Base-by-base conservation (phyloP, 1,284 basidiomycete species). In the Violaceomyces palustris region DNA sequence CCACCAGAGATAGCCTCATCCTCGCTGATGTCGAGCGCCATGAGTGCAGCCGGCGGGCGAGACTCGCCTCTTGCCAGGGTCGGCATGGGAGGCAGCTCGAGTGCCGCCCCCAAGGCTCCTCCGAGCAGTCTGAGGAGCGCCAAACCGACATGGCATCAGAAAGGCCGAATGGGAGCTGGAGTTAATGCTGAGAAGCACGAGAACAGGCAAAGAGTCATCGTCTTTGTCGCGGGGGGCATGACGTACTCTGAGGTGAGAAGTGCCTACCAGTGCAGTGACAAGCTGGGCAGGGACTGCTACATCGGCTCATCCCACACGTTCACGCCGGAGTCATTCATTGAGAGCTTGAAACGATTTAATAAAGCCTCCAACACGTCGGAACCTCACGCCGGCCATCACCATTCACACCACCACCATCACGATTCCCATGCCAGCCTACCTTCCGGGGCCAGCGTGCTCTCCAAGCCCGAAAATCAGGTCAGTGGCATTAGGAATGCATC, bases 151-250 rank as follows among this genome's bases (percentile, higher is more conserved):
- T 67, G 64, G 66, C 57, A 61, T 28, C 61, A 63, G 29, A 63
- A 63, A 33, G 61, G 50, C 1, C 29, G 57, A 6, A 28, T 27
- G 0, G 63, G 57, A 1, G 50, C 39, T 0, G 62, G 53, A 1
- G 17, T 39, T 2, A n/a, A n/a, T n/a, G n/a, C n/a, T n/a, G 54
- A 52, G 28, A 28, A 45, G 14, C 2, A 35, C 3, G 83, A 86
- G 43, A 82, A 79, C 40, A 81, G 84, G 46, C 86, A 91, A 71
- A 79, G 93, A n/a, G 72, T 94, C 18, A 78, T 99, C 39, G 80
- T 97, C 30, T 98, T 97, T 74, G 79, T 97, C 11, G 88, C 88
- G 10, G 94, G 94, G 24, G 94, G 94, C 1, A 86, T 94, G 82
- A 94, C 93, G 2, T 94, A 92, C 73, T 90, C 88, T 0, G 94